Conservation (phyloP, 2,329 filamentous ascomycete genomes). For the Colletotrichum gigasporum region DNA sequence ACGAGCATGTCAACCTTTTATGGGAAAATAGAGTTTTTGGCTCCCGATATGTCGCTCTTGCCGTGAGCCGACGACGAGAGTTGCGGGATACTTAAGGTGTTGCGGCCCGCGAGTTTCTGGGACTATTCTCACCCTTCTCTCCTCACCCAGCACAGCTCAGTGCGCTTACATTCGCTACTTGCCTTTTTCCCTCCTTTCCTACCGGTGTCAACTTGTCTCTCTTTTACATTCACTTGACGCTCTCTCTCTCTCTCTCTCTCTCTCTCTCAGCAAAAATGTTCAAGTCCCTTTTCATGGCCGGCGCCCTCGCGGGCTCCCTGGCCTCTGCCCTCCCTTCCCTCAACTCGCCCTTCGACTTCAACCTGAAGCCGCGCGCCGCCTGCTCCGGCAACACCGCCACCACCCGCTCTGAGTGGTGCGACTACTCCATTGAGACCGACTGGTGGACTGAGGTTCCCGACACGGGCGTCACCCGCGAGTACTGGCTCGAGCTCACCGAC, state of each 20-base stretch:
- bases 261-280: constrained; percentile 17
- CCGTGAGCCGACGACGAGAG: background rate
- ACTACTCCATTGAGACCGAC: constrained; percentile 58
- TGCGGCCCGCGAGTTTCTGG: background rate
- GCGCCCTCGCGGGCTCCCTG: constrained; percentile 8
- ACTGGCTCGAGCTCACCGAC: constrained; percentile 53
- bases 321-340: constrained; percentile 17
- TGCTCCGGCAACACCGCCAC: constrained; percentile 42
- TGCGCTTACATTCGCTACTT: constrained; percentile 20
- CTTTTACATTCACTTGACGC: constrained; percentile 11
- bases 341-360: background rate
- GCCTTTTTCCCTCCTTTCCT: background rate
- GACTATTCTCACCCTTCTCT: constrained; percentile 8
- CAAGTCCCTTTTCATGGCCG: constrained; percentile 9
- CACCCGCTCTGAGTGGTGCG: constrained; percentile 53
- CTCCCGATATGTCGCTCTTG: background rate
- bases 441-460: constrained; percentile 51
- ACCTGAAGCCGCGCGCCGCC: constrained; percentile 21
- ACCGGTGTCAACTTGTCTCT: constrained; percentile 14
- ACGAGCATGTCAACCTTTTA: background rate
- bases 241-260: too few relatives aligned
- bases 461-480: constrained; percentile 61
- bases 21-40: constrained; percentile 3
- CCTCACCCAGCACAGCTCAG: constrained; percentile 6
- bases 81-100: constrained; percentile 12